phyloP scores from a whole-genome alignment of 345 rosid genomes.

The Brassica cretica region DNA sequence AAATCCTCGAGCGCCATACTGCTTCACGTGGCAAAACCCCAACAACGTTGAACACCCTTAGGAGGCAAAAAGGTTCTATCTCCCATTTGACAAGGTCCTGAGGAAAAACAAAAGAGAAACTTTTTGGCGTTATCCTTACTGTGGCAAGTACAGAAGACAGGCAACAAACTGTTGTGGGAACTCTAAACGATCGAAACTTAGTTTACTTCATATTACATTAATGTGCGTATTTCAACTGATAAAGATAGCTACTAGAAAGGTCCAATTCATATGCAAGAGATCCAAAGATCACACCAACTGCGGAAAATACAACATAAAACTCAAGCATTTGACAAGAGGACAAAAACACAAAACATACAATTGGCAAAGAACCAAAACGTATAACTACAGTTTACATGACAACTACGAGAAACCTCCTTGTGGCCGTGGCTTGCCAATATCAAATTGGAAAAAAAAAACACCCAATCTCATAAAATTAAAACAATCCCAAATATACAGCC shows the following conservation, averaged over 20 bases:
- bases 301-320: background rate
- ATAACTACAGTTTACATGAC: background rate
- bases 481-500: slow-evolving; percentile 4
- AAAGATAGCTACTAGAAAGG: background rate
- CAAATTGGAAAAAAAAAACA: background rate
- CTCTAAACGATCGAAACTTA: background rate
- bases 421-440: too few species aligned
- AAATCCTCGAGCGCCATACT: slow-evolving; percentile 91
- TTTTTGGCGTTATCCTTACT: background rate
- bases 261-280: background rate
- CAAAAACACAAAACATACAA: background rate
- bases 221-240: background rate
- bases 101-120: slow-evolving; percentile 9
- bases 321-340: slow-evolving; percentile 7
- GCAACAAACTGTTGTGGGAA: background rate
- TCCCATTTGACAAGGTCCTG: slow-evolving; percentile 43
- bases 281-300: background rate
- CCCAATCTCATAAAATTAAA: background rate
- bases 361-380: background rate
- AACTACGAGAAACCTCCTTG: background rate
- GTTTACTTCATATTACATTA: background rate
- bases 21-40: slow-evolving; percentile 54
- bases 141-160: slow-evolving; percentile 10
- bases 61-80: slow-evolving; percentile 22
- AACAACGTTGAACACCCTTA: slow-evolving; percentile 36